Evolutionary conservation across 2,329 filamentous ascomycete species (phyloP), one percentile per base, ranked within the genome.

Genomic region (Trichoderma asperellum): DNA sequence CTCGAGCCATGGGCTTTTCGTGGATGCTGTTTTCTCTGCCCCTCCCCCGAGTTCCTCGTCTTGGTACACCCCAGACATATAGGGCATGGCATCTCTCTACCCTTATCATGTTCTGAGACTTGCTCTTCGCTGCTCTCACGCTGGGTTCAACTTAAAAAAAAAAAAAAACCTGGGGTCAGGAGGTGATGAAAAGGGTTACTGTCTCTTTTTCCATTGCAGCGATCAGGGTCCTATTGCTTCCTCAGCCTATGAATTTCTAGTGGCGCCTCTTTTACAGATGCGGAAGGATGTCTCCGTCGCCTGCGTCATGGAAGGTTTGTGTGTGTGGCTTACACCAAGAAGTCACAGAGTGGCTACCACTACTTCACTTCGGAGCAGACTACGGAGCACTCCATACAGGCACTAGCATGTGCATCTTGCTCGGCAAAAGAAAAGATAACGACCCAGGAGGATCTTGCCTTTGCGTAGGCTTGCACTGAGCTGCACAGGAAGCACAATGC

Each of bases 1-100:
- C 71, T 73, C 73, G 73, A 75, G 68, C 72, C 73, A 76, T 75
- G 71, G 34, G 12, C 55, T 52, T 71, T 66, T 55, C 52, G 60
- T 64, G 61, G 53, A 73, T 75, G 73, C 70, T 61, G 64, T 16
- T 57, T 55, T 18, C 72, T 71, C 68, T 57, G 70, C 72, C 59
- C 55, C 68, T 72, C 70, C 59, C 49, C 56, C 55, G 29, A 18
- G 53, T 58, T 57, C 57, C 57, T 63, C 63, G 66, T 56, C 68
- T 8, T 47, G 59, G 21, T 63, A 49, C 59, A 43, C 43, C n/a
- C n/a, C n/a, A n/a, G n/a, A 57, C 63, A 57, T 55, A 21, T 49
- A 66, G 37, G 27, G 37, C 53, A 58, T 58, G 29, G 52, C 35
- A 43, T 47, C 24, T 56, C 32, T 24, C 14, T n/a, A n/a, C n/a